Conservation (phyloP, 2,329 filamentous ascomycete genomes). For the Colletotrichum paranaense region DNA sequence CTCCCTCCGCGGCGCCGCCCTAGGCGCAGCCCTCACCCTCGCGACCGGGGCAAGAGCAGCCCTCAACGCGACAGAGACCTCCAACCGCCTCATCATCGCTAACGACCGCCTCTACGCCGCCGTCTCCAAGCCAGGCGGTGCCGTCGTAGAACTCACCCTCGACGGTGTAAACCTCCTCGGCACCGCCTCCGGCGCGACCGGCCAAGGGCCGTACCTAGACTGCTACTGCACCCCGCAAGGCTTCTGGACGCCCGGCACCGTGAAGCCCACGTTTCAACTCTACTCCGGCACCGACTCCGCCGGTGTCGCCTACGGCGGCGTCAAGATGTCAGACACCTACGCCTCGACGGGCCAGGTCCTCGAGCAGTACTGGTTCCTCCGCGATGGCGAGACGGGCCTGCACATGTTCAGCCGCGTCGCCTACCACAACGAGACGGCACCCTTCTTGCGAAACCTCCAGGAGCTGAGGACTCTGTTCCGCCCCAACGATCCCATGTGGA, state of each 20-base stretch:
- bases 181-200: conserved; percentile 52
- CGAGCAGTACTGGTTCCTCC: conserved; percentile 72
- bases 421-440: conserved; percentile 65
- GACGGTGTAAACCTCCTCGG: conserved; percentile 60
- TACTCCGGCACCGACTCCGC: conserved; percentile 62
- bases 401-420: conserved; percentile 67
- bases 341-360: conserved; percentile 65
- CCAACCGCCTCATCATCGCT: conserved; percentile 46
- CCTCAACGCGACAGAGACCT: conserved; percentile 48
- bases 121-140: conserved; percentile 50
- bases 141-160: conserved; percentile 48
- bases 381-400: conserved; percentile 69
- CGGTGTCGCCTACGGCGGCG: conserved; percentile 62
- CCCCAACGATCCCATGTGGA: conserved; percentile 67
- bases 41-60: conserved; percentile 37
- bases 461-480: conserved; percentile 70
- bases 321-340: conserved; percentile 68
- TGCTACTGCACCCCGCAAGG: conserved; percentile 69
- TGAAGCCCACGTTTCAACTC: conserved; percentile 59
- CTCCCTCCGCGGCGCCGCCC: conserved; percentile 9
- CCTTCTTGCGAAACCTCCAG: conserved; percentile 65
- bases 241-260: conserved; percentile 65
- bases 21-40: conserved; percentile 9
- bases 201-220: conserved; percentile 66
- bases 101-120: conserved; percentile 52